Evolutionary conservation across 2,329 filamentous ascomycete species (phyloP).

Genomic region (Acrocalymma vagum): DNA sequence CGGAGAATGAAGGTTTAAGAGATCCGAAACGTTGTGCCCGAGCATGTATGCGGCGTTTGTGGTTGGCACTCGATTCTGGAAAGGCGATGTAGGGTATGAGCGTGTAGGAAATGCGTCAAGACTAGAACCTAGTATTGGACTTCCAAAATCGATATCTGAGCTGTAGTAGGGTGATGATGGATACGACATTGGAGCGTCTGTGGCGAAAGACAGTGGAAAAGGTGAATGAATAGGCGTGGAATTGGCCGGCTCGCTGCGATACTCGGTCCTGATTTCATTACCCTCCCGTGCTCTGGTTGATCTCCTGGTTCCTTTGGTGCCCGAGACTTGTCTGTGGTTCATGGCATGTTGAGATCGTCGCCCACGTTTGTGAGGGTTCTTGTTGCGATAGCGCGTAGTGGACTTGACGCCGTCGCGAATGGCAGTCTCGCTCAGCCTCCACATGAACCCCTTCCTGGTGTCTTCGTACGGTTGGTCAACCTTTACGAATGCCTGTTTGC

Average conservation of each 20-base stretch:
- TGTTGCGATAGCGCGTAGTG: constrained; percentile 71
- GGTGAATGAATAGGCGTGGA: constrained; percentile 21
- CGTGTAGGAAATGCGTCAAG: constrained; percentile 14
- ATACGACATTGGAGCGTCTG: constrained; percentile 16
- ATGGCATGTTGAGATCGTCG: constrained; percentile 35
- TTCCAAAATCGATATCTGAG: constrained; percentile 28
- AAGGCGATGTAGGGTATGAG: constrained; percentile 15
- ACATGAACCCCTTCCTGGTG: constrained; percentile 74
- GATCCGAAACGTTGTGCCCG: constrained; percentile 26
- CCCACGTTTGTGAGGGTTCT: constrained; percentile 54
- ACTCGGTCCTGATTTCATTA: constrained; percentile 25
- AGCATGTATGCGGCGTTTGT: constrained; percentile 26
- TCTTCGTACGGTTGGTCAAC: constrained; percentile 58
- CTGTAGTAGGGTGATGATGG: constrained; percentile 27
- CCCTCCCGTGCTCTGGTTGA: constrained; percentile 31
- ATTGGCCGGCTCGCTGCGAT: constrained; percentile 26
- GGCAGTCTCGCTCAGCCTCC: constrained; percentile 78
- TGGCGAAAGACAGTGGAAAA: constrained; percentile 16
- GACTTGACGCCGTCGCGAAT: constrained; percentile 78
- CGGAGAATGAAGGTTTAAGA: constrained; percentile 31
- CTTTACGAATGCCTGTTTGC: constrained; percentile 63
- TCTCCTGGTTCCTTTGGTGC: constrained; percentile 53
- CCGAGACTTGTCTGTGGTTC: constrained; percentile 53
- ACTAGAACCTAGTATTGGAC: constrained; percentile 7
- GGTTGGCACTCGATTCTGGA: constrained; percentile 13